Conservation (phyloP, 2,329 filamentous ascomycete species). For the Elsinoe necatrix region DNA sequence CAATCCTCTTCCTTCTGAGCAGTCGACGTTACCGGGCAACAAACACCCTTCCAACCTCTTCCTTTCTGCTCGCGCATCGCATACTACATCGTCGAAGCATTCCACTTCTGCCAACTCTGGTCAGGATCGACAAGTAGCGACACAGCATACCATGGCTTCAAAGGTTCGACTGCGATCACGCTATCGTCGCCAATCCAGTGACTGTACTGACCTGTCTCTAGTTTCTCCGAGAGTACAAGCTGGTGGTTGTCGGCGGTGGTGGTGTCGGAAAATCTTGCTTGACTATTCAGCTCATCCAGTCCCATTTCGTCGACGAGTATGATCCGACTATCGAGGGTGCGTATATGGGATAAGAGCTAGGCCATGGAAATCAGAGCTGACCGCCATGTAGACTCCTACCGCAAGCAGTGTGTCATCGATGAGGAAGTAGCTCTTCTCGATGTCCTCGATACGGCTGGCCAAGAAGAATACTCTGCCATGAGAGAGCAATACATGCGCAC, state of each 20-base stretch:
- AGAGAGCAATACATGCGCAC: constrained; percentile 99
- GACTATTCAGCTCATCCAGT: constrained; percentile 76
- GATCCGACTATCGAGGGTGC: constrained; percentile 97
- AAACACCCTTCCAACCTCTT: constrained; percentile 14
- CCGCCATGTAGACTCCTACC: constrained; percentile 72
- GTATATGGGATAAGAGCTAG: constrained; percentile 23
- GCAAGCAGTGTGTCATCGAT: constrained; percentile 98
- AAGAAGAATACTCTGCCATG: constrained; percentile 99
- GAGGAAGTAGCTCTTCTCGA: constrained; percentile 96
- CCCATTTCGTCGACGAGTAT: constrained; percentile 98
- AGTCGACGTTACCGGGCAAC: constrained; percentile 10
- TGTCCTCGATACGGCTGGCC: constrained; percentile 93
- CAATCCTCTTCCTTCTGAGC: constrained; percentile 3
- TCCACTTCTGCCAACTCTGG: constrained; percentile 6
- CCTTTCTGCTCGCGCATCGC: constrained; percentile 4
- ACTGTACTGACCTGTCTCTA: constrained; percentile 22
- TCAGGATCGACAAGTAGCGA: constrained; percentile 11
- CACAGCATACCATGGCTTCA: constrained; percentile 17
- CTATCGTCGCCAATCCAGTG: constrained; percentile 1
- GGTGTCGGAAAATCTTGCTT: constrained; percentile 98
- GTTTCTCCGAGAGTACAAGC: constrained; percentile 48
- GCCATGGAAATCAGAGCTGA: not conserved
- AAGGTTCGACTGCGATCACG: constrained; percentile 14
- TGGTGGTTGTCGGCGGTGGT: constrained; percentile 92
- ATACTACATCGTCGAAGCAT: not conserved